Conservation (phyloP, 768 basidiomycete genomes). For the Mycena haematopus region DNA sequence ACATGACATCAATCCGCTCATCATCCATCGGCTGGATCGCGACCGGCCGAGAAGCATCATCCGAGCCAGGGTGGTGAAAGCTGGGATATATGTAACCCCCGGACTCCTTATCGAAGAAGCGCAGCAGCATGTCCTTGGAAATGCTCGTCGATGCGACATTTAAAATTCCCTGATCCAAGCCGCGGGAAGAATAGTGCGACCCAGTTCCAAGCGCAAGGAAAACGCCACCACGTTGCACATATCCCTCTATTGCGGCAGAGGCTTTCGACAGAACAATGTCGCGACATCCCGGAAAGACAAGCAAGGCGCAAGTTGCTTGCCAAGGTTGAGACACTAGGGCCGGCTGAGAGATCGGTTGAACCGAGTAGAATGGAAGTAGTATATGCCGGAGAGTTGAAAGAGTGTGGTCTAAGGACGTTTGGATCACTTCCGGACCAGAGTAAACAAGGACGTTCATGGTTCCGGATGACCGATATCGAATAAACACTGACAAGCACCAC, state of each 20-base stretch:
- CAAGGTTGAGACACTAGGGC: conserved; percentile 76
- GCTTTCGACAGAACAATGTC: conserved; percentile 48
- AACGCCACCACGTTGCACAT: conserved; percentile 71
- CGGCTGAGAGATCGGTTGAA: conserved; percentile 68
- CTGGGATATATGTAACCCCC: conserved; percentile 40
- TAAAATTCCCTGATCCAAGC: conserved; percentile 46
- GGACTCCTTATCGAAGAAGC: conserved; percentile 43
- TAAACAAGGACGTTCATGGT: conserved; percentile 84
- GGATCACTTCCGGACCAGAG: conserved; percentile 63
- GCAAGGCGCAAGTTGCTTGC: conserved; percentile 73
- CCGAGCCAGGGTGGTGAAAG: conserved; percentile 27
- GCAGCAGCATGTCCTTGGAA: conserved; percentile 39
- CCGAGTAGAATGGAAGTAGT: conserved; percentile 77
- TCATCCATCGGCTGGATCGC: conserved; percentile 33
- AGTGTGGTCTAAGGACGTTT: conserved; percentile 50
- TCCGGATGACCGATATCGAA: conserved; percentile 23
- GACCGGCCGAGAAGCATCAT: conserved; percentile 23
- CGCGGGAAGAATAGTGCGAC: conserved; percentile 48
- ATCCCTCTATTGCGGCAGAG: conserved; percentile 58
- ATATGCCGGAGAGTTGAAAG: conserved; percentile 56
- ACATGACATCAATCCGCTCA: conserved; percentile 37
- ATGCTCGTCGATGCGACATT: conserved; percentile 40
- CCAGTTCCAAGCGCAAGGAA: conserved; percentile 70
- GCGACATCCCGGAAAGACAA: conserved; percentile 76
- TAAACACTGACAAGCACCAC: conserved; percentile 17